Conservation (phyloP, 2,329 filamentous ascomycete genomes). For the Sphaerostilbella broomeana region DNA sequence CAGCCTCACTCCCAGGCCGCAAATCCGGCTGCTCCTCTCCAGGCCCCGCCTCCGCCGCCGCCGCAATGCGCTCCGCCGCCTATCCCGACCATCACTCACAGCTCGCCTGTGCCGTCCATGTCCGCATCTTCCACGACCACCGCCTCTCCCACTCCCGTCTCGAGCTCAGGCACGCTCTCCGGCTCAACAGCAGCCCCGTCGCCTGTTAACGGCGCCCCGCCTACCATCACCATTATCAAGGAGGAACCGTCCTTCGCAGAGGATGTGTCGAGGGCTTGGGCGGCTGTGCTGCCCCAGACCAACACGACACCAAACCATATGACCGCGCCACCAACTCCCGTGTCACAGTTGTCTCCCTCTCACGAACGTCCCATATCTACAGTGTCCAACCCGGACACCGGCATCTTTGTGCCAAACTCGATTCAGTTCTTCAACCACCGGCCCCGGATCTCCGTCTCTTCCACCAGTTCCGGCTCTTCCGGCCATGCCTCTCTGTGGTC, state of each 20-base stretch:
- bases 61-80: slow-evolving; percentile 20
- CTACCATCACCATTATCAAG: slow-evolving; percentile 12
- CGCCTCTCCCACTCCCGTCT: slow-evolving; percentile 15
- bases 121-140: slow-evolving; percentile 14
- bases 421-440: slow-evolving; percentile 35
- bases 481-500: slow-evolving; percentile 44
- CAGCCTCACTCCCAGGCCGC: slow-evolving; percentile 8
- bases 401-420: slow-evolving; percentile 30
- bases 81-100: slow-evolving; percentile 15
- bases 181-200: slow-evolving; percentile 12
- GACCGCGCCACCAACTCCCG: not conserved
- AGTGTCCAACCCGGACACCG: slow-evolving; percentile 14
- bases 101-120: slow-evolving; percentile 11
- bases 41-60: slow-evolving; percentile 27
- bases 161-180: slow-evolving; percentile 27
- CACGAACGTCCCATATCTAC: not conserved
- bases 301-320: not conserved
- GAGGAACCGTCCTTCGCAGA: slow-evolving; percentile 11
- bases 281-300: slow-evolving; percentile 6
- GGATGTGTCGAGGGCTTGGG: slow-evolving; percentile 11
- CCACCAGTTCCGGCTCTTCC: slow-evolving; percentile 43
- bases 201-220: slow-evolving; percentile 4
- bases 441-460: slow-evolving; percentile 42
- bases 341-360: not conserved
- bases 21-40: slow-evolving; percentile 22